Evolutionary conservation across 2,329 filamentous ascomycete species (phyloP), one percentile per base, ranked within the genome.

Genomic region (Diaporthe longicolla): DNA sequence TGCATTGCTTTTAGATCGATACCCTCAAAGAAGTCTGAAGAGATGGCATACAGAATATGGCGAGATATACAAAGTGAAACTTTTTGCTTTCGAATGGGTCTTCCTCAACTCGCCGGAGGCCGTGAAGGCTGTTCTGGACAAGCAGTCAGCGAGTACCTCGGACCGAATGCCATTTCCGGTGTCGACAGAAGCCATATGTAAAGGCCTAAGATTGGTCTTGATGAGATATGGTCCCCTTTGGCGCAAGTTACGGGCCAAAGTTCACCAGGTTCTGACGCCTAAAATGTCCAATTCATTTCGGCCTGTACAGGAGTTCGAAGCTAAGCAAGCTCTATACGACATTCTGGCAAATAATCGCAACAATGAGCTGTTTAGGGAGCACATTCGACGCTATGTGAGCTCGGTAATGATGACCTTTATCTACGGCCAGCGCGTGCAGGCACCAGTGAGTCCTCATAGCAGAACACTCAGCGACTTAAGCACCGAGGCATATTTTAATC

Each of bases 91-190:
- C 52, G 19, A 19, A 7, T 55, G 52, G 26, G 21, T 55, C 52
- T 55, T 55, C 26, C 52, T 55, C 26, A 55, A 55, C 15, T 55
- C 52, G 52, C 52, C 52, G 15, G 26, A 55, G 52, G 57, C 35
- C 11, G 57, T 59, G 32, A 43, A 59, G 21, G 35, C 21, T 6
- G 13, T 59, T 8, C 11, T 59, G 35, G 57, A 59, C n/a, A 59
- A 59, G n/a, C 32, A 40, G 35, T 59, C 57, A 21, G 57, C 55
- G n/a, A 59, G 35, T 13, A 59, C 57, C 21, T 43, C 57, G 5
- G 32, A 40, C 9, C 35, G 57, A 19, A 8, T 40, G 3, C 35
- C 11, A 15, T 17, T 40, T 24, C 57, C 57, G 9, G n/a, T 59
- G 5, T 4, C 35, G 8, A 40, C 21, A n/a, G 35, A 59, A 11